Base-by-base conservation (phyloP, 2,329 filamentous ascomycete species). In the Pseudomassariella vexata region DNA sequence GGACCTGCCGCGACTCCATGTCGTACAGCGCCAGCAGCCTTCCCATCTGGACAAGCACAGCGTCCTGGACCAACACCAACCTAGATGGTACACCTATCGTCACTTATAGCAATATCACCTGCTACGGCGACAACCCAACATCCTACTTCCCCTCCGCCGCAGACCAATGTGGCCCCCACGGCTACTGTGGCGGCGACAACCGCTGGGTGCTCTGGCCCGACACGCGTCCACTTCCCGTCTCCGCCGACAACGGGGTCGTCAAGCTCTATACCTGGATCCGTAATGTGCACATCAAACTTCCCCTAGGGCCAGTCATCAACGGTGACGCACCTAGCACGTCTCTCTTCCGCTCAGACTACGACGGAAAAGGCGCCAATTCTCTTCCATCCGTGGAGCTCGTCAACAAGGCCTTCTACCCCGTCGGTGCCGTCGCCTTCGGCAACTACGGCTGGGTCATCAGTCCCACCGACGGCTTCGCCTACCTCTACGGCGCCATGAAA, bases 291-390 rank as follows among this genome's bases (percentile, higher is more conserved):
- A n/a, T n/a, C n/a, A n/a, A n/a, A n/a, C n/a, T n/a, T n/a, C n/a
- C n/a, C n/a, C n/a, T n/a, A n/a, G n/a, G n/a, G n/a, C n/a, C n/a
- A n/a, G n/a, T n/a, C n/a, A n/a, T n/a, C n/a, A n/a, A n/a, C n/a
- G n/a, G n/a, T n/a, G n/a, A n/a, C n/a, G n/a, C n/a, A 26, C 42
- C 48, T 6, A 30, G 40, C 30, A 35, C 38, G 11, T 43, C 41
- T n/a, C 35, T 51, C 7, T 52, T 51, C 32, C 44, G 40, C 22
- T 15, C 46, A 19, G 36, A 35, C 9, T 48, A 48, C 28, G 24
- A 20, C 18, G 31, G 24, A 3, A 12, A 34, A 11, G 42, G 40
- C 35, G 17, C 15, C 4, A 35, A 47, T 20, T 34, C 32, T 5
- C 37, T 51, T 12, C 47, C 47, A 17, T 35, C 30, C 12, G 42